Percentiles rank a stretch among this genome's conserved stretches.
phyloP scores from a whole-genome alignment of 163 green algal genomes.

The Chlorella variabilis region DNA sequence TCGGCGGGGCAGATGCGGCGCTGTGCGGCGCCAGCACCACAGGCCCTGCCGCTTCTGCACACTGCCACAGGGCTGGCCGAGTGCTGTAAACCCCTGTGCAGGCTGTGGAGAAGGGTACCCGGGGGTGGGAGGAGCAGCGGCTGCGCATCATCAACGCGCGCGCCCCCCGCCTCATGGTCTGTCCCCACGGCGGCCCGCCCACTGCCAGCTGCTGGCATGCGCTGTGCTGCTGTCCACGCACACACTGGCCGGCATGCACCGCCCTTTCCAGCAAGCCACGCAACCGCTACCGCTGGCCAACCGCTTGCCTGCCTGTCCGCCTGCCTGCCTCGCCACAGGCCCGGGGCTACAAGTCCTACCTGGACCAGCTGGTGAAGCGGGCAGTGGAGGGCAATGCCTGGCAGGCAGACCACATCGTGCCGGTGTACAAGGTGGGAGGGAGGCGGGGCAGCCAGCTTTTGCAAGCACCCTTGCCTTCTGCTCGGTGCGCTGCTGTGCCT shows the following conservation, averaged over 20 bases:
- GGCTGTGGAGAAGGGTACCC: constrained; percentile 53
- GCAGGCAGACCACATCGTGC: constrained; percentile 92
- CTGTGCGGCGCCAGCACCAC: too few species aligned
- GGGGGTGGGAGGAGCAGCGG: constrained; percentile 38
- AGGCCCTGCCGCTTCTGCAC: too few species aligned
- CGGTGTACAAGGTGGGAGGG: constrained; percentile 72
- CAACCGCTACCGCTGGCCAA: too few species aligned
- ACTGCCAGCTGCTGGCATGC: background rate
- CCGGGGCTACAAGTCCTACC: constrained; percentile 44
- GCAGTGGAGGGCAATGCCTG: constrained; percentile 77
- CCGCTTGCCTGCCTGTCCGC: too few species aligned
- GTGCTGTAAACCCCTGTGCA: too few species aligned
- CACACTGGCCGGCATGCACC: too few species aligned
- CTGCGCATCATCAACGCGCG: constrained; percentile 21
- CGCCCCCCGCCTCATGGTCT: constrained; percentile 32
- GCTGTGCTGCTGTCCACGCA: too few species aligned
- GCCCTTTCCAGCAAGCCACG: too few species aligned
- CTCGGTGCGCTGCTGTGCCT: background rate
- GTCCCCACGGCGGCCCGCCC: background rate
- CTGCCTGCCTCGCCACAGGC: too few species aligned
- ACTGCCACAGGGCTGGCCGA: too few species aligned
- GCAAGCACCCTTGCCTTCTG: too few species aligned
- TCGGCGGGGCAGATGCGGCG: background rate
- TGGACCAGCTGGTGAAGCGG: constrained; percentile 64
- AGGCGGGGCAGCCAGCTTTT: background rate